phyloP scores from a whole-genome alignment of 371 early-diverging fungal genomes.

The Apophysomyces sp. region DNA sequence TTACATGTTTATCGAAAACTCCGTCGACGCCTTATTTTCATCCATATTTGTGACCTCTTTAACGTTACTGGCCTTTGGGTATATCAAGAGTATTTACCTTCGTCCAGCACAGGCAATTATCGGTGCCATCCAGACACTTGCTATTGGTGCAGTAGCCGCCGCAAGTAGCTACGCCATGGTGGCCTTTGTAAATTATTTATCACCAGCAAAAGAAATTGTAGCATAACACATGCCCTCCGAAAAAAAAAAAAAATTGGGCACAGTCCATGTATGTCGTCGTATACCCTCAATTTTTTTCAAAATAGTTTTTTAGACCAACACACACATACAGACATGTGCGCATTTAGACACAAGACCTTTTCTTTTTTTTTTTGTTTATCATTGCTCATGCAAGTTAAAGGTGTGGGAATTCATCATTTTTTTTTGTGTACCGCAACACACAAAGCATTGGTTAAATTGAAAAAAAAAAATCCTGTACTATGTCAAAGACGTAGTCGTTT shows the following conservation, averaged over 20 bases:
- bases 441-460: neutral
- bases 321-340: too few species aligned
- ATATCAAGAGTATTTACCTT: constrained; percentile 57
- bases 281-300: neutral
- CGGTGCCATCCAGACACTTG: constrained; percentile 58
- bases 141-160: constrained; percentile 69
- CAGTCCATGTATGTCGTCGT: neutral
- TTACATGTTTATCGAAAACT: constrained; percentile 52
- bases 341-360: too few species aligned
- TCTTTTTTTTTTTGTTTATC: neutral
- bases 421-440: neutral
- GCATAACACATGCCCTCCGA: neutral
- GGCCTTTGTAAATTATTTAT: constrained; percentile 21
- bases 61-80: constrained; percentile 66
- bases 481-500: neutral
- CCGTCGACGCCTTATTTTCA: constrained; percentile 44
- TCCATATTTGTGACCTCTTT: constrained; percentile 59
- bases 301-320: neutral
- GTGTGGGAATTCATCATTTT: neutral
- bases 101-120: constrained; percentile 47
- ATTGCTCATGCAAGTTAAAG: neutral
- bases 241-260: neutral
- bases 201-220: neutral
- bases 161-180: constrained; percentile 54
- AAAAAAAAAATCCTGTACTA: neutral